Percentiles rank a stretch among this genome's conserved stretches.
These are phyloP conservation scores for Stagonosporopsis rhizophila DNA, from an alignment of 2,329 filamentous ascomycete genomes.

Conservation along the genomic window DNA sequence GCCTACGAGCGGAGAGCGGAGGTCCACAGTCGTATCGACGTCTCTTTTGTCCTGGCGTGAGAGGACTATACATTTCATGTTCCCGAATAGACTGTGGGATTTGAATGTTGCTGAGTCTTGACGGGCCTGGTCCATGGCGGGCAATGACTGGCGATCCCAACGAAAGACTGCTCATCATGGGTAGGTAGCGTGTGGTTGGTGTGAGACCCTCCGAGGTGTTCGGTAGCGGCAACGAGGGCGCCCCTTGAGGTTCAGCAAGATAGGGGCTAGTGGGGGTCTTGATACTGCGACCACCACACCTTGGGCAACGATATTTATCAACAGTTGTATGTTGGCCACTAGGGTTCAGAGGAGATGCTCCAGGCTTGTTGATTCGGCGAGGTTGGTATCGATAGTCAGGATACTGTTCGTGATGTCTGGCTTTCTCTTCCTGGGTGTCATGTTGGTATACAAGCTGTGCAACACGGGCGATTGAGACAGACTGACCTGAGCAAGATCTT, in stretches of 20 bases:
- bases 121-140: slow-evolving; percentile 33
- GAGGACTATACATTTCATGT: slow-evolving; percentile 37
- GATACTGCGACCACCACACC: slow-evolving; percentile 74
- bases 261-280: slow-evolving; percentile 67
- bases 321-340: slow-evolving; percentile 45
- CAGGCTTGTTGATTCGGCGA: slow-evolving; percentile 58
- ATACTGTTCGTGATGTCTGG: slow-evolving; percentile 85
- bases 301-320: slow-evolving; percentile 65
- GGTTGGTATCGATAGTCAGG: slow-evolving; percentile 96
- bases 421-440: slow-evolving; percentile 76
- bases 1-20: slow-evolving; percentile 63
- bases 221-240: slow-evolving; percentile 50
- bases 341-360: slow-evolving; percentile 46
- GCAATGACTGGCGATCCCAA: slow-evolving; percentile 42
- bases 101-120: slow-evolving; percentile 40
- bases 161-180: slow-evolving; percentile 52
- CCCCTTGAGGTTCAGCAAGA: slow-evolving; percentile 51
- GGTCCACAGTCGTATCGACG: slow-evolving; percentile 43
- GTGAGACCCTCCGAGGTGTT: slow-evolving; percentile 42
- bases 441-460: slow-evolving; percentile 18
- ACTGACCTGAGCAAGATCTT: slow-evolving; percentile 78
- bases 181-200: slow-evolving; percentile 44
- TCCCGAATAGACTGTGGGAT: slow-evolving; percentile 32
- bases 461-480: not conserved
- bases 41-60: slow-evolving; percentile 46